Conservation (phyloP, 2,329 filamentous ascomycete genomes). For the Ophiocordyceps robertsii region DNA sequence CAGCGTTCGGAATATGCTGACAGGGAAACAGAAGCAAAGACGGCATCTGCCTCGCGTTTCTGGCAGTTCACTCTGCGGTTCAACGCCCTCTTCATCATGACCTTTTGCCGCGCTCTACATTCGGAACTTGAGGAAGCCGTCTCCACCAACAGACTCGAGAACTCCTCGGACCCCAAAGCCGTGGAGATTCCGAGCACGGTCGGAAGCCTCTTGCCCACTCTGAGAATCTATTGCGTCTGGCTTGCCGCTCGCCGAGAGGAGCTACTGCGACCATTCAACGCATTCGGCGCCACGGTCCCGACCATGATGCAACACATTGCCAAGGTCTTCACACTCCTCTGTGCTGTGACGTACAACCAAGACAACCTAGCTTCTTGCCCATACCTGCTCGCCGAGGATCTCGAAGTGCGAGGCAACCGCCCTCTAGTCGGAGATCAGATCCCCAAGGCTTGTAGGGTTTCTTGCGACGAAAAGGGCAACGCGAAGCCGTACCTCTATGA, state of each 20-base stretch:
- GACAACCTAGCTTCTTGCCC: constrained; percentile 24
- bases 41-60: constrained; percentile 28
- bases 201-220: constrained; percentile 32
- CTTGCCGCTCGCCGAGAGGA: constrained; percentile 32
- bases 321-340: constrained; percentile 34
- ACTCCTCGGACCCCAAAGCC: constrained; percentile 9
- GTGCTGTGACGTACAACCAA: constrained; percentile 25
- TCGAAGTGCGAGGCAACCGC: constrained; percentile 29
- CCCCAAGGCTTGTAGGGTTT: constrained; percentile 25
- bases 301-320: constrained; percentile 33
- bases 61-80: constrained; percentile 59
- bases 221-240: constrained; percentile 43
- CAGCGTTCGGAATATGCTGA: not conserved
- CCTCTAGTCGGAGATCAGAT: constrained; percentile 25
- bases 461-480: constrained; percentile 18
- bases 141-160: constrained; percentile 6
- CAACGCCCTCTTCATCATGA: constrained; percentile 65
- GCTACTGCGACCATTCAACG: constrained; percentile 29
- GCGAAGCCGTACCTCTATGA: constrained; percentile 24
- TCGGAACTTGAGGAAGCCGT: constrained; percentile 42
- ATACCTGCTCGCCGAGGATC: constrained; percentile 39
- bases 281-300: constrained; percentile 29
- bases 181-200: constrained; percentile 21
- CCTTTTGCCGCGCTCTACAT: constrained; percentile 55
- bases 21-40: constrained; percentile 29